These are phyloP conservation scores for Boletus semigastroideus DNA, from an alignment of 1,284 basidiomycete species.

Conservation along the genomic window DNA sequence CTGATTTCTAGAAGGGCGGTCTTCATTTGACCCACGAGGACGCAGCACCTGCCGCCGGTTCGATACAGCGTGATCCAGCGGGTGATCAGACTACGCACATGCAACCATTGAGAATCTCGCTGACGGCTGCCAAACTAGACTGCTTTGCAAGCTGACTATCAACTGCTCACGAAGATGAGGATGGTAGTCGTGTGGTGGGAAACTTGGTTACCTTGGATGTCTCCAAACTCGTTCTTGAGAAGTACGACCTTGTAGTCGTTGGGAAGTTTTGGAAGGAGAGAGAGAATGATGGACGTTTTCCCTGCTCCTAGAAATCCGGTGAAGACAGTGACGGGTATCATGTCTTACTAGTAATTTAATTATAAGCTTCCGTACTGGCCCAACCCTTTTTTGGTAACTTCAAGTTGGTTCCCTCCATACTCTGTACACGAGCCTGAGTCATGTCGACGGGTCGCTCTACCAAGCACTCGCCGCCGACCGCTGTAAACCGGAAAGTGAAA, in stretches of 20 bases:
- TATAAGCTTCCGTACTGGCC: too few relatives aligned
- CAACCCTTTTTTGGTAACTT: too few relatives aligned
- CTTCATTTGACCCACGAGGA: conserved; percentile 90
- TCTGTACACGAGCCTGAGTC: neutral
- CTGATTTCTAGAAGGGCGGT: conserved; percentile 83
- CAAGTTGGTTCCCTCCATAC: too few relatives aligned
- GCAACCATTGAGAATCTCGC: conserved; percentile 91
- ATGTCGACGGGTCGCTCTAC: conserved; percentile 23
- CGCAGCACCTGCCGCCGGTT: conserved; percentile 68
- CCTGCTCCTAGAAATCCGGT: conserved; percentile 80
- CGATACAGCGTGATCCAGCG: neutral
- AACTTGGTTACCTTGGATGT: conserved; percentile 61
- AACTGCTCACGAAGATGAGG: conserved; percentile 44
- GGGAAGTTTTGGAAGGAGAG: conserved; percentile 75
- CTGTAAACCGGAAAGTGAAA: conserved; percentile 6
- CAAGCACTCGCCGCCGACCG: conserved; percentile 6
- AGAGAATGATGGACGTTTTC: conserved; percentile 81
- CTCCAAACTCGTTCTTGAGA: conserved; percentile 88
- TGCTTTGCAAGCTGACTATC: conserved; percentile 86
- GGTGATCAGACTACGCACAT: conserved; percentile 50
- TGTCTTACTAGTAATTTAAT: too few relatives aligned
- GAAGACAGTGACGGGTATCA: conserved; percentile 81
- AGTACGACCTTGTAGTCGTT: conserved; percentile 82
- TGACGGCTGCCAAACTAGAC: conserved; percentile 79
- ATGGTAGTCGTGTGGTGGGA: neutral